Base-by-base conservation (phyloP, 2,329 filamentous ascomycete genomes). In the Biscogniauxia mediterranea region DNA sequence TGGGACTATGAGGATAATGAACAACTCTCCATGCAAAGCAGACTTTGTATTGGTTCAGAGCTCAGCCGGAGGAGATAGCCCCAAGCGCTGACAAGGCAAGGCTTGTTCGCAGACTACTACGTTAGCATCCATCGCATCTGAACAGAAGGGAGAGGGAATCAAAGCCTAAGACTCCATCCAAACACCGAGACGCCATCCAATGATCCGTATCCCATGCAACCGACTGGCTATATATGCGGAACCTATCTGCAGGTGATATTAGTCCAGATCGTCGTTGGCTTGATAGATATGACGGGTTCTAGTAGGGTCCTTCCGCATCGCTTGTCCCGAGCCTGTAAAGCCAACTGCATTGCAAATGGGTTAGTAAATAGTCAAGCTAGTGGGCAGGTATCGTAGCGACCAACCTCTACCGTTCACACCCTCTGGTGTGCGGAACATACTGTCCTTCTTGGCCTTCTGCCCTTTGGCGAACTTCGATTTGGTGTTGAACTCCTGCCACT, bases 351-450 rank as follows among this genome's bases (percentile, higher is more conserved):
- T 97, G 67, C 6, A 54, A 28, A 32, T 56, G 66, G 58, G 71
- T 79, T 70, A 77, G 74, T 58, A 51, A 28, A 13, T n/a, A 54
- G 54, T 42, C 49, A 56, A 25, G 46, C 52, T 23, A 20, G 26
- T 15, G 23, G n/a, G 52, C 46, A 25, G 57, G 21, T 5, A 52
- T 42, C 5, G 55, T 5, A 3, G 54, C 11, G 28, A 66, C 83
- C 68, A 79, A 96, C 93, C 93, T 89, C 93, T 86, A 61, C 91
- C 93, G 71, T 92, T 86, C 23, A 95, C 85, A 63, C 92, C 89
- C 32, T 96, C 93, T 0, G 93, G 92, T 2, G 93, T 97, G 54
- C 93, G 88, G 75, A 97, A 97, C 93, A 97, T 97, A 82, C 92
- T 96, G 55, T 97, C 92, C 78, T 97, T 97, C 80, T 94, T 94